phyloP scores from a whole-genome alignment of 495 filamentous ascomycete species.

The Penicillium tannophilum region DNA sequence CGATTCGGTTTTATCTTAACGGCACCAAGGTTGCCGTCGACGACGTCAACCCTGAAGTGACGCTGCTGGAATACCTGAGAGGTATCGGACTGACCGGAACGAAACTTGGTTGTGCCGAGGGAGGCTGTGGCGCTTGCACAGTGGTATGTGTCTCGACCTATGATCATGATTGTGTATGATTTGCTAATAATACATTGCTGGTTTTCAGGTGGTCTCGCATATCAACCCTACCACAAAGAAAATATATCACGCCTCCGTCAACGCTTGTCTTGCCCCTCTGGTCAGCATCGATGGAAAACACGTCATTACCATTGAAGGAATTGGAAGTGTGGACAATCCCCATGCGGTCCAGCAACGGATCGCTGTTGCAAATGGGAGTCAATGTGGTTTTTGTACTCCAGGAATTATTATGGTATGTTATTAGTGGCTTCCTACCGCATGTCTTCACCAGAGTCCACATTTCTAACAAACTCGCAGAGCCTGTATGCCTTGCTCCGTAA shows the following conservation, averaged over 20 bases:
- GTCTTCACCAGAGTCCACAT: not conserved
- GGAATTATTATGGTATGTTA: slow-evolving; percentile 86
- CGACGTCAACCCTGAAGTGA: slow-evolving; percentile 85
- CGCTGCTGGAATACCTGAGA: slow-evolving; percentile 86
- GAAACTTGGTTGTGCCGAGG: slow-evolving; percentile 83
- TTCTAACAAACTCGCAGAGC: slow-evolving; percentile 18
- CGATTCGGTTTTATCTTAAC: slow-evolving; percentile 88
- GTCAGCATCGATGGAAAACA: slow-evolving; percentile 96
- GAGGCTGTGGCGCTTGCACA: slow-evolving; percentile 95
- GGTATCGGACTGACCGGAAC: slow-evolving; percentile 84
- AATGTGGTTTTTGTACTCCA: slow-evolving; percentile 89
- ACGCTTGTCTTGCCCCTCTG: slow-evolving; percentile 91
- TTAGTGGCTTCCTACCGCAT: not conserved
- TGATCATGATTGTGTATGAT: not conserved
- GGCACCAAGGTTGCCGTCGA: slow-evolving; percentile 88
- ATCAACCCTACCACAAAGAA: slow-evolving; percentile 87
- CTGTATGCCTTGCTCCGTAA: slow-evolving; percentile 70
- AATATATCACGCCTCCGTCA: slow-evolving; percentile 90
- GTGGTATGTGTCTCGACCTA: slow-evolving; percentile 60
- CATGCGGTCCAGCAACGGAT: slow-evolving; percentile 93
- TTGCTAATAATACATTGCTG: slow-evolving; percentile 4
- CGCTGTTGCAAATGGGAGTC: slow-evolving; percentile 62
- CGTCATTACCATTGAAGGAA: slow-evolving; percentile 98
- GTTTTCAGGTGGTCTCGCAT: slow-evolving; percentile 73
- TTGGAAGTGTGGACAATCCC: slow-evolving; percentile 83